Evolutionary conservation across 176 grass and related monocot species (phyloP), one percentile per base, ranked within the genome.

Genomic region (Aegilops umbellulata): DNA sequence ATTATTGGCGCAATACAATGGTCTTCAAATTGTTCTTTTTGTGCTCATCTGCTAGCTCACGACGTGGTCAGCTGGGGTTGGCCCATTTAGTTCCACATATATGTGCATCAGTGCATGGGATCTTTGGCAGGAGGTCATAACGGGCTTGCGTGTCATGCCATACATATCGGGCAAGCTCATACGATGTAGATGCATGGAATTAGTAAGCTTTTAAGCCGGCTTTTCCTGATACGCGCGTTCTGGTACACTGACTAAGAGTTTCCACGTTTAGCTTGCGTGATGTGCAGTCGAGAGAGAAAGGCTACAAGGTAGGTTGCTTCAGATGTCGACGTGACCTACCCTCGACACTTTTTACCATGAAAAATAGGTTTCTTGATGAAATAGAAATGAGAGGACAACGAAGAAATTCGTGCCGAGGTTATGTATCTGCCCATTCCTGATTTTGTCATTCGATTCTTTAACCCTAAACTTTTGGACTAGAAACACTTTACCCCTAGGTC

Each of bases 11-110:
- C 3, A 60, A 61, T 51, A 69, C 30, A 69, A 69, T 34, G 12
- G 60, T 67, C 19, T 68, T 86, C 53, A 12, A 68, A 26, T 82
- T 86, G 29, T 82, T 47, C 71, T 42, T 51, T 70, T 72, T 71
- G 65, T 41, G 32, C 39, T 32, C 0, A 24, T 78, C 19, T 86
- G 79, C 34, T 32, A 39, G 65, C 25, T 55, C 64, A 17, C 63
- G 65, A 79, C 30, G 74, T 77, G 83, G 58, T 61, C 26, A 26
- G 17, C 27, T n/a, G 15, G 25, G 63, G 13, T 65, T 65, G 27
- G 41, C 46, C 8, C 11, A 26, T 64, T 64, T 58, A 58, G 55
- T 22, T 58, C 55, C 55, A 58, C 55, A 58, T 58, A 58, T 53
- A 53, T 53, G 49, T 53, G 49, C 38, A 39, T 39, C 38, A 39